phyloP scores from a whole-genome alignment of 2,329 filamentous ascomycete species.

The Stagonosporopsis tanaceti region DNA sequence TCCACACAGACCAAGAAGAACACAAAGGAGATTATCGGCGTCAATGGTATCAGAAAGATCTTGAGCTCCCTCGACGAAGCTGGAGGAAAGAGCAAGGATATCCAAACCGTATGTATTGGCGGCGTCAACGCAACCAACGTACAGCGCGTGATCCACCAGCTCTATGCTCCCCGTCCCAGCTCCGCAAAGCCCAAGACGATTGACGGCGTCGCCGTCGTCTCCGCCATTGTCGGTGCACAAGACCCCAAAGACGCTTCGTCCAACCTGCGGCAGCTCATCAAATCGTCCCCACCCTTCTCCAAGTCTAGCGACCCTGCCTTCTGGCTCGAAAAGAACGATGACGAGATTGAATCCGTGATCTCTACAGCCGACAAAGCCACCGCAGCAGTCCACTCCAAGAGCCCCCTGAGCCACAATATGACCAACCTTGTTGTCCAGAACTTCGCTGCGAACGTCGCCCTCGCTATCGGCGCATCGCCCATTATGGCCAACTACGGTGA shows the following conservation, averaged over 20 bases:
- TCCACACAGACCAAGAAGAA: conserved; percentile 84
- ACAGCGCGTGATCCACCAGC: conserved; percentile 77
- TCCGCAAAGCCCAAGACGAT: conserved; percentile 62
- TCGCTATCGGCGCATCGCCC: conserved; percentile 84
- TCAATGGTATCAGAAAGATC: conserved; percentile 73
- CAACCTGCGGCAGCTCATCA: conserved; percentile 66
- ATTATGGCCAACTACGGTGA: conserved; percentile 92
- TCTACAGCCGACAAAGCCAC: conserved; percentile 57
- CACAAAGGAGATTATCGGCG: conserved; percentile 81
- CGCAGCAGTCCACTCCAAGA: conserved; percentile 65
- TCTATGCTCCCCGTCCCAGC: conserved; percentile 51
- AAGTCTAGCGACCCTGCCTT: conserved; percentile 28
- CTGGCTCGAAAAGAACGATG: conserved; percentile 29
- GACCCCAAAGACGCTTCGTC: conserved; percentile 71
- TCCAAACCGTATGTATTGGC: conserved; percentile 79
- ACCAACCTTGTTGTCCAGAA: conserved; percentile 97
- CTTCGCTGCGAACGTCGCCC: conserved; percentile 88
- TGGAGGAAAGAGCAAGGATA: conserved; percentile 38
- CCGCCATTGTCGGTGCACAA: conserved; percentile 79
- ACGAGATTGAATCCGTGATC: conserved; percentile 24
- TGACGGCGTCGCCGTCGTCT: conserved; percentile 87
- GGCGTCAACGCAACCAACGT: conserved; percentile 82
- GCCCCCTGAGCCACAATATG: conserved; percentile 92
- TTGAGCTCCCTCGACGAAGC: conserved; percentile 65
- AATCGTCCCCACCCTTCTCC: conserved; percentile 32